These are phyloP conservation scores for Suillus bovinus DNA, from an alignment of 768 basidiomycete species.

Conservation along the genomic window DNA sequence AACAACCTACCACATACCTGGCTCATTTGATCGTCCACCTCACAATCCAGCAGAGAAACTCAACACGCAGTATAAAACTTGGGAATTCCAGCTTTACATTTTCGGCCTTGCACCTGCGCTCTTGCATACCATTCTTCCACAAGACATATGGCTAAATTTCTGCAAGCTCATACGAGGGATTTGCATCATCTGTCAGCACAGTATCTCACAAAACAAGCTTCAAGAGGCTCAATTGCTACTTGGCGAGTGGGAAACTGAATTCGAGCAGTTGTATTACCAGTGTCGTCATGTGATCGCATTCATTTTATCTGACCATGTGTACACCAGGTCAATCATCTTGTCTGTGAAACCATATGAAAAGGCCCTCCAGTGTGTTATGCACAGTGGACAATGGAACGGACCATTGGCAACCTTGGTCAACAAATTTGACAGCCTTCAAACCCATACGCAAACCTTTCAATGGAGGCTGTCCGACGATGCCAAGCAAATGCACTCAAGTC, in stretches of 20 bases:
- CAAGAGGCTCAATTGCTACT: conserved; percentile 17
- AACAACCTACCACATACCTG: conserved; percentile 16
- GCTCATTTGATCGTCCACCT: conserved; percentile 24
- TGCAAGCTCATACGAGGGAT: conserved; percentile 28
- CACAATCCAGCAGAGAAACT: conserved; percentile 29
- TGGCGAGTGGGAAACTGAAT: conserved; percentile 28
- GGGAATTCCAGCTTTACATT: conserved; percentile 25
- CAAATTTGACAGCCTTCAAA: conserved; percentile 28
- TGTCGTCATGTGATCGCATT: neutral
- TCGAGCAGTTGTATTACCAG: conserved; percentile 32
- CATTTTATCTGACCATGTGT: conserved; percentile 7
- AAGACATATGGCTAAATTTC: conserved; percentile 19
- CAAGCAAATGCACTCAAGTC: conserved; percentile 21
- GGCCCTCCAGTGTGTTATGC: conserved; percentile 24
- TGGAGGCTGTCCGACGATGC: conserved; percentile 20
- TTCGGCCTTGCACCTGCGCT: conserved; percentile 23
- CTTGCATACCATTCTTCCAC: conserved; percentile 19
- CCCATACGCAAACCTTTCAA: conserved; percentile 27
- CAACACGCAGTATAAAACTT: conserved; percentile 31
- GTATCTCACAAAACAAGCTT: conserved; percentile 18
- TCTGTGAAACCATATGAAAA: conserved; percentile 18
- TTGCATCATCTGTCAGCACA: conserved; percentile 22
- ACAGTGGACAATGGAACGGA: conserved; percentile 29
- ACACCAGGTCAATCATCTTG: conserved; percentile 5
- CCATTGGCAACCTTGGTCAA: conserved; percentile 28